phyloP scores from a whole-genome alignment of 306 rosid genomes.

The Ormosia emarginata region DNA sequence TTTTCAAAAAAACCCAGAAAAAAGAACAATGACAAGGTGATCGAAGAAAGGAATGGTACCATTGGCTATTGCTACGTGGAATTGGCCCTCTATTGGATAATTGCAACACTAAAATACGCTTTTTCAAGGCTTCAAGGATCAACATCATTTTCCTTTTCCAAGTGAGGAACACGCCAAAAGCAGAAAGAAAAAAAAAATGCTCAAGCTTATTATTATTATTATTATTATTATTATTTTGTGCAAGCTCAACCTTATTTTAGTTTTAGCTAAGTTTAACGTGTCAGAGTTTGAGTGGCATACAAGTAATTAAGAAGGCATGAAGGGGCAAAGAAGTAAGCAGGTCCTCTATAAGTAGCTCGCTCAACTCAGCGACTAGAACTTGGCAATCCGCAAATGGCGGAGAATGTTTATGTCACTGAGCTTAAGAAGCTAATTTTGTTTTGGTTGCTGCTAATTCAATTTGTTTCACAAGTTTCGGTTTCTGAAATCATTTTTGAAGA shows the following conservation, averaged over 20 bases:
- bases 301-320: constrained; percentile 20
- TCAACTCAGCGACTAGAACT: neutral
- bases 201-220: too few relatives aligned
- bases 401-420: neutral
- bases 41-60: neutral
- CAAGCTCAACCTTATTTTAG: neutral
- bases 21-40: neutral
- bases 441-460: constrained; percentile 9
- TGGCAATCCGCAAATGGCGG: constrained; percentile 37
- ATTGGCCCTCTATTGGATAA: constrained; percentile 15
- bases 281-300: constrained; percentile 11
- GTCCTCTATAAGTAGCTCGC: constrained; percentile 35
- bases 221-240: too few relatives aligned
- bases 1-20: neutral
- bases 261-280: neutral
- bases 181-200: neutral
- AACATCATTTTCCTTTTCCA: neutral
- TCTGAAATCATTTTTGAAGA: constrained; percentile 87
- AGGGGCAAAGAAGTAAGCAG: constrained; percentile 8
- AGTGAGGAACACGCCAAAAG: neutral
- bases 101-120: neutral
- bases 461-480: constrained; percentile 30
- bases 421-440: constrained; percentile 20
- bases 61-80: constrained; percentile 37
- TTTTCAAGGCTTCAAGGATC: neutral